Evolutionary conservation across 75 land plant species (phyloP).

Genomic region (Sequoiadendron giganteum): DNA sequence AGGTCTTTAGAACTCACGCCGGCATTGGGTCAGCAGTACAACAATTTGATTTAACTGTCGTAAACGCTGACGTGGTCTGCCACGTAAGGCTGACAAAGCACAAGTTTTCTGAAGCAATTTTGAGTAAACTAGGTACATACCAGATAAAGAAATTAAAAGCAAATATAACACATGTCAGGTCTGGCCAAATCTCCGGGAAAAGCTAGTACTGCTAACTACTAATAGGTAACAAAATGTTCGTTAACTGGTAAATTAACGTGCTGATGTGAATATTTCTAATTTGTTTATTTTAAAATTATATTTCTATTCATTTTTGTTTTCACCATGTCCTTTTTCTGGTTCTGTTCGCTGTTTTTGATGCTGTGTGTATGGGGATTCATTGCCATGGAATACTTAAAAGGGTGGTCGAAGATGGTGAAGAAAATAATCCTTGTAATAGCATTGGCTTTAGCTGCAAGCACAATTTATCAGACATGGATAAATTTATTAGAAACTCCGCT

Average conservation of each 20-base stretch:
- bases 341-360: neutral
- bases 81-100: no score
- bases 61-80: no score
- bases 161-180: neutral
- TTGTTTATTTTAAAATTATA: neutral
- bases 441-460: neutral
- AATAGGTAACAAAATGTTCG: neutral
- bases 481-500: neutral
- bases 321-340: neutral
- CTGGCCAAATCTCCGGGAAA: neutral
- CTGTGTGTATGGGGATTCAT: neutral
- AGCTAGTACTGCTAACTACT: no score
- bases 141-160: neutral
- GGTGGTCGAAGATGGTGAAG: neutral
- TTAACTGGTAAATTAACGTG: neutral
- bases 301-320: neutral
- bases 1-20: no score
- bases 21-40: no score
- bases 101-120: no score
- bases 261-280: neutral
- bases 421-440: neutral
- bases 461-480: neutral
- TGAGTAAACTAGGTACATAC: no score
- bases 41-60: no score
- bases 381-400: neutral